These are phyloP conservation scores for Phytophthora palmivora DNA, from an alignment of 352 stramenopile genomes.

Conservation along the genomic window DNA sequence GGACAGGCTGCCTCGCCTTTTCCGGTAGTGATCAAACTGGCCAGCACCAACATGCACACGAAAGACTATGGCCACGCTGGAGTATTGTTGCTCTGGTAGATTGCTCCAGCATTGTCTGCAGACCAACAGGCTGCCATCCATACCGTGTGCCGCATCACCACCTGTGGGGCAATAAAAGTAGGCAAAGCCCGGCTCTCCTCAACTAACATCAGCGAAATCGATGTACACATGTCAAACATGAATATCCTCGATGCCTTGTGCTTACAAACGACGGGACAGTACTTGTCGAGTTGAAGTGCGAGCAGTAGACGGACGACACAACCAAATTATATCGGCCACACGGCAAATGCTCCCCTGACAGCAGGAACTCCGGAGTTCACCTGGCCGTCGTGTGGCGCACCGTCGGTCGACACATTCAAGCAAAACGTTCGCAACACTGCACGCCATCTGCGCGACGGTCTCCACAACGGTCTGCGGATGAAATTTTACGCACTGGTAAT, in stretches of 20 bases:
- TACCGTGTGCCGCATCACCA: constrained; percentile 28
- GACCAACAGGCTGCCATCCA: constrained; percentile 17
- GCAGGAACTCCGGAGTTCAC: constrained; percentile 16
- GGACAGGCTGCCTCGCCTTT: constrained; percentile 26
- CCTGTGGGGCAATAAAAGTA: constrained; percentile 19
- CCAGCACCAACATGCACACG: constrained; percentile 4
- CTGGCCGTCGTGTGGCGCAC: constrained; percentile 12
- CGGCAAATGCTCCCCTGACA: constrained; percentile 12
- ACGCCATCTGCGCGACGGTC: constrained; percentile 3
- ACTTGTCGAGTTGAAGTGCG: constrained; percentile 16
- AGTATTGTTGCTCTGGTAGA: constrained; percentile 17
- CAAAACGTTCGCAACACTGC: constrained; percentile 14
- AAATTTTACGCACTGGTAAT: constrained; percentile 30
- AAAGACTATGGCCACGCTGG: background rate
- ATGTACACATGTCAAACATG: constrained; percentile 9
- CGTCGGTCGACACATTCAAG: background rate
- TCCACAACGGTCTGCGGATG: constrained; percentile 3
- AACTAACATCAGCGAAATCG: constrained; percentile 6
- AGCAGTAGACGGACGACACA: constrained; percentile 16
- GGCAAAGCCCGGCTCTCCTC: constrained; percentile 15
- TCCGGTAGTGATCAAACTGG: constrained; percentile 15
- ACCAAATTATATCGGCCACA: constrained; percentile 4
- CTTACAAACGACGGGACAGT: no score
- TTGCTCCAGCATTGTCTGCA: constrained; percentile 2
- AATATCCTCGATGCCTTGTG: background rate